Base-by-base conservation (phyloP, 1,139 yeast genomes). In the Yamadazyma siamensis region DNA sequence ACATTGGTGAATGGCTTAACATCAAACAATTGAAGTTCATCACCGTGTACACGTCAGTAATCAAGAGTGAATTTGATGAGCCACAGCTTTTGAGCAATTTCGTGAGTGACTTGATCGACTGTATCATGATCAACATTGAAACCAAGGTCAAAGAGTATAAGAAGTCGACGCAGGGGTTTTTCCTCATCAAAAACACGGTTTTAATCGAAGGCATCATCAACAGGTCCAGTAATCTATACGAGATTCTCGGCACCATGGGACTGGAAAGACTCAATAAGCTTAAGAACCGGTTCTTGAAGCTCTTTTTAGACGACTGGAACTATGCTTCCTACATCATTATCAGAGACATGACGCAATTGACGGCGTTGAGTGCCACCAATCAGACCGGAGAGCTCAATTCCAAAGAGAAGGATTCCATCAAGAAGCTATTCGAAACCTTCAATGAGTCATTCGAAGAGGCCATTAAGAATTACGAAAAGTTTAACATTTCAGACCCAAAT, bases 301-400 rank as follows among this genome's bases (percentile, higher is more conserved):
- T 80, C 43, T 86, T 88, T 52, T 68, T 88, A 37, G 79, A 81
- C 14, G 91, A 82, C 44, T 89, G 96, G 96, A 82, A 84, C 44
- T 71, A 71, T 40, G 79, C 87, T 15, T 88, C 95, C 5, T 71
- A 82, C 16, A 71, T 76, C 33, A 70, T 89, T 32, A 80, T 89
- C 24, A 47, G 71, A 62, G 88, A 80, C 42, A 81, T 80, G 58
- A 78, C 89, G 3, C 71, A 72, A 16, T 76, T 79, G 29, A 61
- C 68, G 27, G 35, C 48, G 4, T 28, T 42, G 10, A 48, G 71
- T 29, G 61, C 66, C 13, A 41, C 56, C 4, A 41, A 42, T 25
- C 41, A 33, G 23, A 27, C 37, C 4, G 31, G 28, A 11, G 47
- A 56, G 29, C 40, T 64, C 35, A 59, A 78, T 4, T 71, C 75